Percentiles rank a stretch among this genome's conserved stretches.
These are phyloP conservation scores for Agastache rugosa DNA, from an alignment of 257 asterid genomes.

Conservation along the genomic window DNA sequence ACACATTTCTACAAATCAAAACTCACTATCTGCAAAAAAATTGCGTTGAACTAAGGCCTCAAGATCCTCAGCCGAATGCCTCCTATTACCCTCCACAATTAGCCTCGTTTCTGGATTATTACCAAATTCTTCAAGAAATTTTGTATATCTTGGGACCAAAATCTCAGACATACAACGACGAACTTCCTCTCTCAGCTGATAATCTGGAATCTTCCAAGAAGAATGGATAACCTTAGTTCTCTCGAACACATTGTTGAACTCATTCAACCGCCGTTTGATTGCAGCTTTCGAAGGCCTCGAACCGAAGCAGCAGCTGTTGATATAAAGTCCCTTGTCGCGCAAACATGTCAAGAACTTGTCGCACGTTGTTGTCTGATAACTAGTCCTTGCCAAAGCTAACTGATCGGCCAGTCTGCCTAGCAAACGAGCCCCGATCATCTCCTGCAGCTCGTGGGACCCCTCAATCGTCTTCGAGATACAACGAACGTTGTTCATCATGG, in stretches of 20 bases:
- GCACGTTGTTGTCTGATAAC: constrained; percentile 36
- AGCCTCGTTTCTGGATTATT: constrained; percentile 23
- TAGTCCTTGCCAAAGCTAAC: not conserved
- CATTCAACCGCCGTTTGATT: constrained; percentile 35
- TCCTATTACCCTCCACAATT: constrained; percentile 27
- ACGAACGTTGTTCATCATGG: constrained; percentile 51
- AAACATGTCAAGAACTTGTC: constrained; percentile 43
- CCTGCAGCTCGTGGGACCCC: constrained; percentile 35
- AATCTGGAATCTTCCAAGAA: constrained; percentile 43
- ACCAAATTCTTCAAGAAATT: constrained; percentile 38
- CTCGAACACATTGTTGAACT: constrained; percentile 43
- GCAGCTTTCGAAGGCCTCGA: constrained; percentile 33
- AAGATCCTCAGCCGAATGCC: constrained; percentile 44
- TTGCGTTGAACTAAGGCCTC: constrained; percentile 34
- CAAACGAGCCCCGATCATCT: constrained; percentile 44
- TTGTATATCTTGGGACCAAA: constrained; percentile 40
- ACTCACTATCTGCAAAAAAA: constrained; percentile 31
- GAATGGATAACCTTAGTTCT: constrained; percentile 14
- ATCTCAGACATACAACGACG: constrained; percentile 20
- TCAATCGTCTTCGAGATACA: constrained; percentile 36
- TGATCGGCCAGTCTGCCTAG: constrained; percentile 20
- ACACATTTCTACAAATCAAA: not conserved
- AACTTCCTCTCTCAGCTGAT: constrained; percentile 38
- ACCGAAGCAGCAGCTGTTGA: constrained; percentile 25
- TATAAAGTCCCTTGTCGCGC: constrained; percentile 38